phyloP scores from a whole-genome alignment of 352 stramenopile species.

The Phytopythium ostracodes region DNA sequence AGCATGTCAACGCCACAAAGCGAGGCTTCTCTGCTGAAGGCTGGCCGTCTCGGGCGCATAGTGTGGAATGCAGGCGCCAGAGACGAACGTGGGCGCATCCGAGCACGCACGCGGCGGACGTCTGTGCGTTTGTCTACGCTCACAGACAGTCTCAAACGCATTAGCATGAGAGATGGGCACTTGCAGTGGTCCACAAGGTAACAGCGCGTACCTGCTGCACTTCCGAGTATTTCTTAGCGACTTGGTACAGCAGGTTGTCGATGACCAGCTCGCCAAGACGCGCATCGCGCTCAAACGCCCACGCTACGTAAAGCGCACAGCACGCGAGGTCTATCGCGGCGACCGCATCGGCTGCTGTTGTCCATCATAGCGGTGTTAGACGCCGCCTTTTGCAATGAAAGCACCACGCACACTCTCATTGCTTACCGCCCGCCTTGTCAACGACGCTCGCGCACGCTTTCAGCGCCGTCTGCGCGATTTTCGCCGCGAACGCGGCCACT shows the following conservation, averaged over 20 bases:
- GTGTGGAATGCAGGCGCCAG: conserved; percentile 31
- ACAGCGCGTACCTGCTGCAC: conserved; percentile 17
- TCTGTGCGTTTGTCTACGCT: not conserved
- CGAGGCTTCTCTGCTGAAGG: not conserved
- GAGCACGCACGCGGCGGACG: conserved; percentile 31
- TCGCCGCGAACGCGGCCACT: conserved; percentile 44
- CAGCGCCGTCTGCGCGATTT: conserved; percentile 58
- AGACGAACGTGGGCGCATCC: conserved; percentile 47
- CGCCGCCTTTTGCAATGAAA: not conserved
- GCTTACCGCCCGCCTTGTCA: conserved; percentile 13
- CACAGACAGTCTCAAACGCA: not conserved
- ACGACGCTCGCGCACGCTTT: conserved; percentile 38
- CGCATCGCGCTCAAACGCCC: conserved; percentile 34
- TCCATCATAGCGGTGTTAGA: not conserved
- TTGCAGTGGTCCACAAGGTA: not conserved
- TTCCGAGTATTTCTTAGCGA: conserved; percentile 68
- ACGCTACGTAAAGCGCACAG: conserved; percentile 49
- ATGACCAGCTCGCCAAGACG: conserved; percentile 56
- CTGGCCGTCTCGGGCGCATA: conserved; percentile 10
- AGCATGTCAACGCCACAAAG: not conserved
- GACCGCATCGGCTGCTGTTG: conserved; percentile 22
- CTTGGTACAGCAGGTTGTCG: conserved; percentile 80
- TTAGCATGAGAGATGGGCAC: not conserved
- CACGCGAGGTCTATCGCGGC: conserved; percentile 49
- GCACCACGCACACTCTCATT: conserved; percentile 3